These are phyloP conservation scores for Trypethelium eluteriae DNA, from an alignment of 495 filamentous ascomycete species.

Conservation along the genomic window DNA sequence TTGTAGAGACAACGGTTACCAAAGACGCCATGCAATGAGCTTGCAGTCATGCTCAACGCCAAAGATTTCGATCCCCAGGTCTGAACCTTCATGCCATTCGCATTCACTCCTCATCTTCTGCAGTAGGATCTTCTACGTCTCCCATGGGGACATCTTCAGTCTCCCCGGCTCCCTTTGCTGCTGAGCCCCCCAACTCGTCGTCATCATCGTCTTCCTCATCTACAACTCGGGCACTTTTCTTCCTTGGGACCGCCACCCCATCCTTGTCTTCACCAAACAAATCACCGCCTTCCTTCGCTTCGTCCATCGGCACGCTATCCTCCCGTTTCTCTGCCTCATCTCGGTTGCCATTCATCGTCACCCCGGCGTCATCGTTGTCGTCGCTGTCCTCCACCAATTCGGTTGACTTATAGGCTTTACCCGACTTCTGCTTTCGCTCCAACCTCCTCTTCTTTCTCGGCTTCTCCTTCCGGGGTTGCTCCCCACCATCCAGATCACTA, in stretches of 20 bases:
- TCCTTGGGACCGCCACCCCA: slow-evolving; percentile 20
- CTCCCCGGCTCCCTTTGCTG: background rate
- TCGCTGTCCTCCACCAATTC: slow-evolving; percentile 35
- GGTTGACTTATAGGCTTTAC: slow-evolving; percentile 30
- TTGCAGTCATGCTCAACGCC: background rate
- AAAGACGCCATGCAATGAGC: background rate
- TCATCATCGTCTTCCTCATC: slow-evolving; percentile 38
- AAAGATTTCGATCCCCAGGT: background rate
- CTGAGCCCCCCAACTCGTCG: slow-evolving; percentile 10
- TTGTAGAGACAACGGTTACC: background rate
- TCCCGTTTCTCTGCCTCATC: slow-evolving; percentile 14
- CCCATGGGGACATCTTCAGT: slow-evolving; percentile 2
- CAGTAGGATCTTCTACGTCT: background rate
- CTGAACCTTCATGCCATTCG: background rate
- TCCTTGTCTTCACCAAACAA: slow-evolving; percentile 23
- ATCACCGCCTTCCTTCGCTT: slow-evolving; percentile 12
- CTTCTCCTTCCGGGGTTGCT: slow-evolving; percentile 25
- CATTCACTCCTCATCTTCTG: background rate
- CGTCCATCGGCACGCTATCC: slow-evolving; percentile 11
- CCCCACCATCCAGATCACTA: slow-evolving; percentile 22
- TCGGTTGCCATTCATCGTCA: slow-evolving; percentile 14
- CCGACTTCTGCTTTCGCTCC: slow-evolving; percentile 24
- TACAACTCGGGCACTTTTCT: slow-evolving; percentile 32
- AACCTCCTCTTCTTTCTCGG: slow-evolving; percentile 34
- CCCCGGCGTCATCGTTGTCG: slow-evolving; percentile 27